phyloP scores from a whole-genome alignment of 495 filamentous ascomycete genomes.

The Hyphodiscus hymeniophilus region DNA sequence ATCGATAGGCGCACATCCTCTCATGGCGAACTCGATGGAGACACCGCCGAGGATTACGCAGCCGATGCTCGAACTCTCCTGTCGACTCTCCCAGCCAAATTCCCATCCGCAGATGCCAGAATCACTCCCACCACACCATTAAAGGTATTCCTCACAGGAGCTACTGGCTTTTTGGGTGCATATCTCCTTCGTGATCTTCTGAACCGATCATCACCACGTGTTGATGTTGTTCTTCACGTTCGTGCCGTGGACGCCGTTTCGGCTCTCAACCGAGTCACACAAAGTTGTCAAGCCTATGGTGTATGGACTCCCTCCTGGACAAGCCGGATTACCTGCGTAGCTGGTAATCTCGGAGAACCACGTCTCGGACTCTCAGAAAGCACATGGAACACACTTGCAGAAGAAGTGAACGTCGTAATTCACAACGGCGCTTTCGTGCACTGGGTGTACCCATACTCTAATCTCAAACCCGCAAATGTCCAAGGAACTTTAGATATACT shows the following conservation, averaged over 20 bases:
- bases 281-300: slow-evolving; percentile 61
- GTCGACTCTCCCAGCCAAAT: slow-evolving; percentile 37
- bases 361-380: slow-evolving; percentile 59
- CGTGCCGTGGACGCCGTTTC: slow-evolving; percentile 48
- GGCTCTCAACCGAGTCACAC: slow-evolving; percentile 42
- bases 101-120: slow-evolving; percentile 28
- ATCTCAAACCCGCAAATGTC: slow-evolving; percentile 72
- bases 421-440: slow-evolving; percentile 89
- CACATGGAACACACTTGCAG: slow-evolving; percentile 53
- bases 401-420: slow-evolving; percentile 69
- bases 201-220: slow-evolving; percentile 38
- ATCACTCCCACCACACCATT: slow-evolving; percentile 25
- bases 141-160: slow-evolving; percentile 76
- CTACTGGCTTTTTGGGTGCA: slow-evolving; percentile 84
- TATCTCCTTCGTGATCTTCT: slow-evolving; percentile 74
- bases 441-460: slow-evolving; percentile 77
- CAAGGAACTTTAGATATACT: slow-evolving; percentile 71
- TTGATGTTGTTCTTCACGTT: slow-evolving; percentile 71
- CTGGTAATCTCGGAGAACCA: slow-evolving; percentile 65
- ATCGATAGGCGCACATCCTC: slow-evolving; percentile 50
- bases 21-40: slow-evolving; percentile 25
- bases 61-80: slow-evolving; percentile 54
- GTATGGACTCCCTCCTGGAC: slow-evolving; percentile 72
- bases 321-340: slow-evolving; percentile 51
- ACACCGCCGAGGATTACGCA: slow-evolving; percentile 51